Evolutionary conservation across 176 grass and related monocot species (phyloP).

Genomic region (Luzula sylvatica): DNA sequence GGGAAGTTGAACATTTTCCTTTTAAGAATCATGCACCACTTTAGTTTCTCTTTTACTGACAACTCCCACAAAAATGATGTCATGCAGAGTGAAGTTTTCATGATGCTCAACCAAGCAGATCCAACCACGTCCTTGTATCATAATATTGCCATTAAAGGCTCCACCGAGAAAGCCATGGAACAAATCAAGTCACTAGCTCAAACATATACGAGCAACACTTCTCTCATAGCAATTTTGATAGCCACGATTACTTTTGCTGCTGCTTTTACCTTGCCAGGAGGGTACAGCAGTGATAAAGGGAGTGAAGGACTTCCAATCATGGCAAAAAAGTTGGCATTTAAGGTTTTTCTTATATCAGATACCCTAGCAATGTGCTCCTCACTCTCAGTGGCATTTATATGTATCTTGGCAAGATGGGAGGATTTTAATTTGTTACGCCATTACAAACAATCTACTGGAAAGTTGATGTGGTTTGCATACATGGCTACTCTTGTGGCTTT

Average conservation of each 20-base stretch:
- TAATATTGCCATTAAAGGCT: background rate
- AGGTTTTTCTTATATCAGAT: slow-evolving; percentile 12
- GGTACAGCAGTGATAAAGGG: background rate
- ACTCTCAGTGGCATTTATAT: slow-evolving; percentile 19
- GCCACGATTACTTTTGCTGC: slow-evolving; percentile 11
- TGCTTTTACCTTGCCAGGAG: slow-evolving; percentile 4
- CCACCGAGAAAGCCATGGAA: background rate
- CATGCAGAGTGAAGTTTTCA: slow-evolving; percentile 13
- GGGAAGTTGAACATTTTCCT: no score
- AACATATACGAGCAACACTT: slow-evolving; percentile 24
- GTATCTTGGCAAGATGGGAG: slow-evolving; percentile 16
- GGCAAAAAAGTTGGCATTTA: slow-evolving; percentile 6
- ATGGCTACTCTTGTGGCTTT: background rate
- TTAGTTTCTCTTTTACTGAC: no score
- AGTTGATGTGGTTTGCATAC: slow-evolving; percentile 27
- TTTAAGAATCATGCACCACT: no score
- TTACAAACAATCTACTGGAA: slow-evolving; percentile 14
- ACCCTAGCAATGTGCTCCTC: slow-evolving; percentile 12
- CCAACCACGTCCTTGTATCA: background rate
- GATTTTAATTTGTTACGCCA: slow-evolving; percentile 22
- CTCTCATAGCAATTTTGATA: slow-evolving; percentile 21
- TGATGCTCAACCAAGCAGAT: slow-evolving; percentile 22
- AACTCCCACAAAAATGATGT: no score
- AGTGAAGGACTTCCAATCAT: slow-evolving; percentile 9
- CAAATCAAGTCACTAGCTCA: slow-evolving; percentile 8